Evolutionary conservation across 1,284 basidiomycete species (phyloP).

Genomic region (Microstroma glucosiphilum): DNA sequence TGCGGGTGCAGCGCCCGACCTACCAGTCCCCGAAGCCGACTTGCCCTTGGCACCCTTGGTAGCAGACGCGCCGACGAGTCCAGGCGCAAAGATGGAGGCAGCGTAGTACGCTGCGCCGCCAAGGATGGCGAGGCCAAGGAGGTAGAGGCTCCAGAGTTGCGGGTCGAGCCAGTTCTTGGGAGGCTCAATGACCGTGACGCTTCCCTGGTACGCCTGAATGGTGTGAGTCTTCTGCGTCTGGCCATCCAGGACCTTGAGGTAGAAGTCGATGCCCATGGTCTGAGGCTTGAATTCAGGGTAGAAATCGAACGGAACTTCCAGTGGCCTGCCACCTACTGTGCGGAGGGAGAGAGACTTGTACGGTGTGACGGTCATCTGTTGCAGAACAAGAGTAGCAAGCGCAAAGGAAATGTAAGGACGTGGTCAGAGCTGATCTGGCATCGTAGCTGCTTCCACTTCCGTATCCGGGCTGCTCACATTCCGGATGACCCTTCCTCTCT

Average conservation of each 20-base stretch:
- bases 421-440: too few species aligned
- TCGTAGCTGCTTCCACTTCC: too few species aligned
- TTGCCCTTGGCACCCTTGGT: constrained; percentile 11
- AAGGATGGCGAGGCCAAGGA: constrained; percentile 21
- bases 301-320: constrained; percentile 46
- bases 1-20: constrained; percentile 6
- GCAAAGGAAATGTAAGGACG: too few species aligned
- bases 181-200: constrained; percentile 45
- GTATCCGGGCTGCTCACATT: constrained; percentile 22
- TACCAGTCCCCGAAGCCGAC: neutral
- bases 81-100: constrained; percentile 23
- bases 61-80: neutral
- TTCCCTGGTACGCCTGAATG: constrained; percentile 37
- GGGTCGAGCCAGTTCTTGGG: constrained; percentile 43
- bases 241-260: constrained; percentile 35
- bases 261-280: constrained; percentile 41
- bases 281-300: constrained; percentile 48
- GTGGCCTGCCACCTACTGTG: constrained; percentile 27
- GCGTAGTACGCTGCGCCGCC: constrained; percentile 26
- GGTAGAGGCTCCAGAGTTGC: constrained; percentile 35
- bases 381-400: neutral
- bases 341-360: constrained; percentile 40
- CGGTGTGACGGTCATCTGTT: constrained; percentile 37
- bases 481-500: constrained; percentile 39
- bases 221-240: constrained; percentile 43